These are phyloP conservation scores for Lepiota brunneoincarnata DNA, from an alignment of 768 basidiomycete species.

Conservation along the genomic window DNA sequence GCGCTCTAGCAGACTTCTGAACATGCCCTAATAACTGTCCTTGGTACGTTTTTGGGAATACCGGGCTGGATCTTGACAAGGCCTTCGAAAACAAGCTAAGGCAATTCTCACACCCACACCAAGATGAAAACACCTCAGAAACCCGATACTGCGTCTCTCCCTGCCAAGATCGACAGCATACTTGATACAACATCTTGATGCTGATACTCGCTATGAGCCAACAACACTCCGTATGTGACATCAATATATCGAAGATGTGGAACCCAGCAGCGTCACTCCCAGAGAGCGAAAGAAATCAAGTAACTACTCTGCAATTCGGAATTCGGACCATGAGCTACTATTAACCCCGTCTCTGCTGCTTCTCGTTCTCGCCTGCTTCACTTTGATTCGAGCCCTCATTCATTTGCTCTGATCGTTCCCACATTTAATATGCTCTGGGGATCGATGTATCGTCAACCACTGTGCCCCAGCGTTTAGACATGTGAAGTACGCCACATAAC, in stretches of 20 bases:
- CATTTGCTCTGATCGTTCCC: too few relatives aligned
- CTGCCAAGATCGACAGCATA: background rate
- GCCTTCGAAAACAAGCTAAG: background rate
- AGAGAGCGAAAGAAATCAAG: too few relatives aligned
- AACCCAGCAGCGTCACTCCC: too few relatives aligned
- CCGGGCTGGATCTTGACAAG: background rate
- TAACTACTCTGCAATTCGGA: too few relatives aligned
- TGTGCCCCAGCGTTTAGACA: too few relatives aligned
- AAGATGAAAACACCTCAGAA: background rate
- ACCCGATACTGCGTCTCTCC: background rate
- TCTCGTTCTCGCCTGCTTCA: too few relatives aligned
- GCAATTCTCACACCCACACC: slow-evolving; percentile 12
- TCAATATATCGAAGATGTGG: background rate
- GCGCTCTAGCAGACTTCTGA: background rate
- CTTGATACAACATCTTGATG: background rate
- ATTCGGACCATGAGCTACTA: too few relatives aligned
- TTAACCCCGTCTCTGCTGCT: too few relatives aligned
- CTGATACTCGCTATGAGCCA: background rate
- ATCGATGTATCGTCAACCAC: too few relatives aligned
- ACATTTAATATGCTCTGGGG: too few relatives aligned
- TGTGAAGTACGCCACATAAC: too few relatives aligned
- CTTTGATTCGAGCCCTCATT: too few relatives aligned
- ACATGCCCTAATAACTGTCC: background rate
- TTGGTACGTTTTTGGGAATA: background rate
- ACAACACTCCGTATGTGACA: background rate